These are phyloP conservation scores for Aspergillus sp. DNA, from an alignment of 2,329 filamentous ascomycete genomes.

Conservation along the genomic window DNA sequence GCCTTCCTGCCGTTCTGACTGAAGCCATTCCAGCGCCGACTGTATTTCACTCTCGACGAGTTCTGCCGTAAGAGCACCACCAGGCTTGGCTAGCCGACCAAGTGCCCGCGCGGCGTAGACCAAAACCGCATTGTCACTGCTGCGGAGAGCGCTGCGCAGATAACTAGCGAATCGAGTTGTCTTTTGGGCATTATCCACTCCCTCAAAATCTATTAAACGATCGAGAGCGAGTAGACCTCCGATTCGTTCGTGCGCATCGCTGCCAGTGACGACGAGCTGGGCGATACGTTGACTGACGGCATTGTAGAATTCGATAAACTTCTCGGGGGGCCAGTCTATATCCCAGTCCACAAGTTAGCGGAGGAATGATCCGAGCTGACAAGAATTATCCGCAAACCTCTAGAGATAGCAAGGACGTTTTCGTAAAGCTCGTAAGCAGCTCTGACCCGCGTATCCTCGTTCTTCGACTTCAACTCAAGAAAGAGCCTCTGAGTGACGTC, in stretches of 20 bases:
- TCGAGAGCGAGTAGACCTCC: slow-evolving; percentile 92
- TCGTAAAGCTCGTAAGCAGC: slow-evolving; percentile 54
- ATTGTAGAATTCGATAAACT: slow-evolving; percentile 74
- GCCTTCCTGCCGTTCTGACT: slow-evolving; percentile 92
- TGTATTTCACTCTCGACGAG: slow-evolving; percentile 97
- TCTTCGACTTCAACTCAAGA: slow-evolving; percentile 61
- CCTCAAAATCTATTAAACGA: slow-evolving; percentile 92
- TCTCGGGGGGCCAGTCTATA: slow-evolving; percentile 76
- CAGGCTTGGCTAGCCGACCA: slow-evolving; percentile 87
- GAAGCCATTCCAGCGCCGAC: slow-evolving; percentile 93
- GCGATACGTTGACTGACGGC: slow-evolving; percentile 69
- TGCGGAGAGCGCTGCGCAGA: slow-evolving; percentile 82
- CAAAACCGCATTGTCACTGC: slow-evolving; percentile 90
- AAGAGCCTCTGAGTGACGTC: slow-evolving; percentile 61
- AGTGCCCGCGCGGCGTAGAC: slow-evolving; percentile 85
- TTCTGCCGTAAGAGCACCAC: slow-evolving; percentile 91
- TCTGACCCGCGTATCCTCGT: slow-evolving; percentile 53
- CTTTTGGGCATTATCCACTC: slow-evolving; percentile 89
- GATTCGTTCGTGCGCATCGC: slow-evolving; percentile 83
- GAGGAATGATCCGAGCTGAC: neutral
- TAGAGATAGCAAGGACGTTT: slow-evolving; percentile 50
- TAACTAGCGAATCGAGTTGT: slow-evolving; percentile 93
- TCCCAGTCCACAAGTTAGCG: slow-evolving; percentile 20
- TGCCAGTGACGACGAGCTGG: slow-evolving; percentile 79
- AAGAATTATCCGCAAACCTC: slow-evolving; percentile 41